Evolutionary conservation across 768 basidiomycete species (phyloP).

Genomic region (Russula compacta): DNA sequence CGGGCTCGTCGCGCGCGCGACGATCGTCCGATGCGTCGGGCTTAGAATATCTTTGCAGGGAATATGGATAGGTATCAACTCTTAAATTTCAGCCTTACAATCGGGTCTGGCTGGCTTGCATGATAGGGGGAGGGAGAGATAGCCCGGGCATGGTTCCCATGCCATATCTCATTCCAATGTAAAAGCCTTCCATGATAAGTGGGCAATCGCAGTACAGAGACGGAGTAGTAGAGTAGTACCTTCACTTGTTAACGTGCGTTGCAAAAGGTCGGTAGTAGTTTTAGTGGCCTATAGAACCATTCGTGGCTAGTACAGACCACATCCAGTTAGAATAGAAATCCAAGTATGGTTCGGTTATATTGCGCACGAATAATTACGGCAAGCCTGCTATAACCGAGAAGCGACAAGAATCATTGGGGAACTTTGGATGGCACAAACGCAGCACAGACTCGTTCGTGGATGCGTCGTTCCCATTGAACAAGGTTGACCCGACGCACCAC

Average conservation of each 20-base stretch:
- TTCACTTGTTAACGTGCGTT: background rate
- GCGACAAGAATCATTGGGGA: background rate
- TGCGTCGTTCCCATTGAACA: slow-evolving; percentile 68
- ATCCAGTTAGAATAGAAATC: background rate
- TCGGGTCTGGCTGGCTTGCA: background rate
- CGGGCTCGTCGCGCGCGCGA: background rate
- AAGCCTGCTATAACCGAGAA: background rate
- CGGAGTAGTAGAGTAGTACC: background rate
- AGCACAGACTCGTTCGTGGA: slow-evolving; percentile 47
- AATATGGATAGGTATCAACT: background rate
- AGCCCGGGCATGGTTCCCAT: too few species aligned
- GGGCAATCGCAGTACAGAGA: background rate
- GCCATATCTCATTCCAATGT: background rate
- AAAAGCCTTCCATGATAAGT: background rate
- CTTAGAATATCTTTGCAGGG: background rate
- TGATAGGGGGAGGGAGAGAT: background rate
- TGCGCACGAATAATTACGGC: background rate
- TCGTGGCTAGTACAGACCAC: background rate
- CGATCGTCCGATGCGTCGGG: background rate
- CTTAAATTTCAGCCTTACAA: background rate
- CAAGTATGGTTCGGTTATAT: background rate
- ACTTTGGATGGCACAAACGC: slow-evolving; percentile 29
- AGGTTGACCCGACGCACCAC: slow-evolving; percentile 68
- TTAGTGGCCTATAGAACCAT: background rate
- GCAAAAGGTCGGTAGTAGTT: background rate